phyloP scores from a whole-genome alignment of 2,329 filamentous ascomycete genomes.

The Ceratocystis huliohia region DNA sequence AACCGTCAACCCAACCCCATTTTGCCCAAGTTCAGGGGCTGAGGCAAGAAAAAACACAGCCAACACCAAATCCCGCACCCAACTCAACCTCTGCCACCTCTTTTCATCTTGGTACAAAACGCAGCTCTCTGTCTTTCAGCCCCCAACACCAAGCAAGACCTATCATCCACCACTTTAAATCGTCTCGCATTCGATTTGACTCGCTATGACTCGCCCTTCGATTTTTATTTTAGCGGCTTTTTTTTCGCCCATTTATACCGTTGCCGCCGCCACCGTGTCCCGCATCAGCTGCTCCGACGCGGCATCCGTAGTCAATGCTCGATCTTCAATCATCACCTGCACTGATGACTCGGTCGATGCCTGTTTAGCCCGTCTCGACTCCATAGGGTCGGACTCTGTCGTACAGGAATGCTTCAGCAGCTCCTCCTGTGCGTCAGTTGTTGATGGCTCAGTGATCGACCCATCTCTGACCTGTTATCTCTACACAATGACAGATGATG shows the following conservation, averaged over 20 bases:
- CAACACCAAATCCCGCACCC: background rate
- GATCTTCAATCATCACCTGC: slow-evolving; percentile 30
- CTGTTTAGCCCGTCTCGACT: slow-evolving; percentile 31
- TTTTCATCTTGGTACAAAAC: background rate
- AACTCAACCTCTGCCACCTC: background rate
- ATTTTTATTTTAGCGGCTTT: slow-evolving; percentile 20
- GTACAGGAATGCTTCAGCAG: slow-evolving; percentile 31
- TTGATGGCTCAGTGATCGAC: slow-evolving; percentile 26
- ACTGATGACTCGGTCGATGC: slow-evolving; percentile 34
- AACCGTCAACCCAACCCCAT: background rate
- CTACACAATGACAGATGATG: slow-evolving; percentile 25
- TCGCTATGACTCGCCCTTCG: slow-evolving; percentile 20
- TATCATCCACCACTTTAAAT: background rate
- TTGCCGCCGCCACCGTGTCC: slow-evolving; percentile 27
- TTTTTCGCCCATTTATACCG: slow-evolving; percentile 28
- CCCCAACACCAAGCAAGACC: background rate
- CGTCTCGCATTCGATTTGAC: background rate
- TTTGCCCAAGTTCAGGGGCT: background rate
- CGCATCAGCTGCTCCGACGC: slow-evolving; percentile 25
- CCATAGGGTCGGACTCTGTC: slow-evolving; percentile 26
- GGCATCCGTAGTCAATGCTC: slow-evolving; percentile 28
- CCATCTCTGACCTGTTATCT: slow-evolving; percentile 26
- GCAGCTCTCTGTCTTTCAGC: background rate
- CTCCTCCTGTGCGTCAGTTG: slow-evolving; percentile 28
- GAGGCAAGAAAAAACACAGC: background rate